These are phyloP conservation scores for Fraxinus sp. DNA, from an alignment of 305 asterid genomes.

Conservation along the genomic window DNA sequence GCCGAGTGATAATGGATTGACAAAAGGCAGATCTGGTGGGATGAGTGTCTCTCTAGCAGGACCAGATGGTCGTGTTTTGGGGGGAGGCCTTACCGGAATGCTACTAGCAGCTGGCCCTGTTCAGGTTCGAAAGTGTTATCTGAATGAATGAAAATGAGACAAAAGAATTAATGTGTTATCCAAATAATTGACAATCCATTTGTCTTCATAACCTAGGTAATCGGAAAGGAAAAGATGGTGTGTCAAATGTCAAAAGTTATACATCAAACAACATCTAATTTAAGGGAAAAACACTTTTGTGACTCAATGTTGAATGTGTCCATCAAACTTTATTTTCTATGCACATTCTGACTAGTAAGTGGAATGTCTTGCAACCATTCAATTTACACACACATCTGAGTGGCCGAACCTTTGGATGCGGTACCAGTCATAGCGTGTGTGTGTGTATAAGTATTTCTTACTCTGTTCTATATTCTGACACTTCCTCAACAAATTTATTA, in stretches of 20 bases:
- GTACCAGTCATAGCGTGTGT: neutral
- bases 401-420: neutral
- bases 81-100: slow-evolving; percentile 96
- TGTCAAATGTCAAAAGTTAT: neutral
- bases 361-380: neutral
- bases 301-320: neutral
- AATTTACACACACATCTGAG: neutral
- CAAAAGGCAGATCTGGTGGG: slow-evolving; percentile 90
- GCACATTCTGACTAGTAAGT: neutral
- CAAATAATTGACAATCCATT: neutral
- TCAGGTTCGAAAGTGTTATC: slow-evolving; percentile 53
- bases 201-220: neutral
- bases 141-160: neutral
- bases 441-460: neutral
- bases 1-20: slow-evolving; percentile 72
- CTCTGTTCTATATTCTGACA: neutral
- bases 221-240: neutral
- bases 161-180: neutral
- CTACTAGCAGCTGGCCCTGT: slow-evolving; percentile 80
- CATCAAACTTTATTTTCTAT: neutral
- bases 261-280: neutral
- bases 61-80: slow-evolving; percentile 91
- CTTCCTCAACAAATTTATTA: neutral
- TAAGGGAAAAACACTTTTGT: neutral
- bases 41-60: slow-evolving; percentile 86